These are phyloP conservation scores for Tylopilus intermedius DNA, from an alignment of 768 basidiomycete species.

Conservation along the genomic window DNA sequence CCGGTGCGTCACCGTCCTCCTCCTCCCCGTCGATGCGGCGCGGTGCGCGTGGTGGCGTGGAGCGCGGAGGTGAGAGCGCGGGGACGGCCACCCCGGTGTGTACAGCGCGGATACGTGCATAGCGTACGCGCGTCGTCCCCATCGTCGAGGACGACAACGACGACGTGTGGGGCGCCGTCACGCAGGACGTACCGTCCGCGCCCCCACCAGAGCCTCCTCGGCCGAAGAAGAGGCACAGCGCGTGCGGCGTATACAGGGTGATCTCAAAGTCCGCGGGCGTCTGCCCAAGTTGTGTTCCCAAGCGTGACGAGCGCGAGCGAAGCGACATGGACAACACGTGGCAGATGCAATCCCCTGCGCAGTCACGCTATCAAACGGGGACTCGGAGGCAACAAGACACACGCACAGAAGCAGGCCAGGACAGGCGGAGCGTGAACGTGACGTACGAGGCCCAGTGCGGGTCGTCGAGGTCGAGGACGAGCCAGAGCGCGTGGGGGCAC, in stretches of 20 bases:
- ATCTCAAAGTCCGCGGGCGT: slow-evolving; percentile 43
- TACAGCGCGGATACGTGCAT: slow-evolving; percentile 54
- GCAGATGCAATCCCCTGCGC: neutral
- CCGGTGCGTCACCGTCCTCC: too few species aligned
- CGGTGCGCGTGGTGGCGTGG: neutral
- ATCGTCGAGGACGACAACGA: too few species aligned
- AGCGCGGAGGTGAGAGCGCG: neutral
- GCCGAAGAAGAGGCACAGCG: slow-evolving; percentile 30
- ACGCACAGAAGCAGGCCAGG: slow-evolving; percentile 56
- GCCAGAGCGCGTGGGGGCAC: slow-evolving; percentile 46
- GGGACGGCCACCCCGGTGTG: slow-evolving; percentile 51
- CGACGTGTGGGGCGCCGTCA: too few species aligned
- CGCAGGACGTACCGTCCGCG: too few species aligned
- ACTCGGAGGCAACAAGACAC: neutral
- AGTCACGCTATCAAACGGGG: neutral
- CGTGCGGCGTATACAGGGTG: slow-evolving; percentile 34
- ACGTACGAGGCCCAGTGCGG: slow-evolving; percentile 36
- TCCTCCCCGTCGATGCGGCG: neutral
- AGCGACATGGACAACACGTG: neutral
- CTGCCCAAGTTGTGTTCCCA: slow-evolving; percentile 21
- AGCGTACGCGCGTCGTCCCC: slow-evolving; percentile 38
- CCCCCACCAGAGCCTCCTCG: neutral
- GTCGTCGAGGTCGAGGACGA: slow-evolving; percentile 42
- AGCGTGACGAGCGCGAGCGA: too few species aligned
- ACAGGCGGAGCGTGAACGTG: slow-evolving; percentile 49